These are phyloP conservation scores for Sporothrix humicola DNA, from an alignment of 2,329 filamentous ascomycete genomes.

Conservation along the genomic window DNA sequence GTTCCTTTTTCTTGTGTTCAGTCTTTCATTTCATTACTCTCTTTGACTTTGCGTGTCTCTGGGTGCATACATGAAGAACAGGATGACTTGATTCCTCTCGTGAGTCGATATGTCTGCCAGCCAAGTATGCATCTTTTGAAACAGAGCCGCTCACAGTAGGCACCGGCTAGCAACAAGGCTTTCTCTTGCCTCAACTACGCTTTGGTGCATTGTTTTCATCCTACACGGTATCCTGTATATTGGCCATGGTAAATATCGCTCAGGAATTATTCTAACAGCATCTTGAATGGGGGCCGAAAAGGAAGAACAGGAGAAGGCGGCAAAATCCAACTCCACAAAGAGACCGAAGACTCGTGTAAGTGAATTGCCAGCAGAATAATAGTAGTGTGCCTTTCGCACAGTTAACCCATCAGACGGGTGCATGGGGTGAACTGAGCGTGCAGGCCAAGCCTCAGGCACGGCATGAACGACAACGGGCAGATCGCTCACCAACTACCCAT, in stretches of 20 bases:
- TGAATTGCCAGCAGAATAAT: neutral
- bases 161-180: neutral
- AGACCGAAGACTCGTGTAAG: neutral
- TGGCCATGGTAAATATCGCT: neutral
- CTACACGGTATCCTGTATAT: neutral
- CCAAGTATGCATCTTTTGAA: constrained; percentile 13
- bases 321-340: neutral
- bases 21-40: too few species aligned
- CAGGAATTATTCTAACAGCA: neutral
- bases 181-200: neutral
- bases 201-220: constrained; percentile 28
- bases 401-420: constrained; percentile 6
- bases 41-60: neutral
- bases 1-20: neutral
- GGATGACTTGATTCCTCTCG: neutral
- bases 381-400: too few species aligned
- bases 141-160: neutral
- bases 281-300: neutral
- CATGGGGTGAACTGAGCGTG: neutral
- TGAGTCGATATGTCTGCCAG: neutral
- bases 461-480: constrained; percentile 21
- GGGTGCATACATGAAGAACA: neutral
- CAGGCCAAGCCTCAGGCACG: neutral
- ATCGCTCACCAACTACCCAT: neutral
- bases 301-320: neutral